These are phyloP conservation scores for Wilhelminamyces savonicus DNA, from an alignment of 805 yeast genomes.

Conservation along the genomic window DNA sequence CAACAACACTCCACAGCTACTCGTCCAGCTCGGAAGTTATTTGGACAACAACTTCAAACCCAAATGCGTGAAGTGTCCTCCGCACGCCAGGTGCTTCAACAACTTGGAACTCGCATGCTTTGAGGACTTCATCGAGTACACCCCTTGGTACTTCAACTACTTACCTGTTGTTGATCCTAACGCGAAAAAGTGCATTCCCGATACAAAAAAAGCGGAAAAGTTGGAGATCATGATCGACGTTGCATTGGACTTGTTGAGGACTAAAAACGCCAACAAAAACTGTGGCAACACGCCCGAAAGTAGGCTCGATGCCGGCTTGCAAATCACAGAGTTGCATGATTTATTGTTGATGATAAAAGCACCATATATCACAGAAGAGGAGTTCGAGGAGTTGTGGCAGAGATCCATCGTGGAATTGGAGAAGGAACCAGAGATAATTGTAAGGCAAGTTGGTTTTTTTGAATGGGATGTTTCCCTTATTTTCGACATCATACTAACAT, in stretches of 20 bases:
- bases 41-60: slow-evolving; percentile 48
- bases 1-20: slow-evolving; percentile 18
- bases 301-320: slow-evolving; percentile 45
- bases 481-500: slow-evolving; percentile 18
- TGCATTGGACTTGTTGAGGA: slow-evolving; percentile 59
- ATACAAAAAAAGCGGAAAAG: slow-evolving; percentile 63
- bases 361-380: slow-evolving; percentile 47
- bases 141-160: slow-evolving; percentile 53
- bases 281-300: slow-evolving; percentile 47
- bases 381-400: slow-evolving; percentile 71
- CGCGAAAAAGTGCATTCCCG: slow-evolving; percentile 57
- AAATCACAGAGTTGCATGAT: slow-evolving; percentile 44
- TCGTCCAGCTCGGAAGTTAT: slow-evolving; percentile 35
- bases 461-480: background rate
- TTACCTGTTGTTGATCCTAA: slow-evolving; percentile 52
- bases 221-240: slow-evolving; percentile 60
- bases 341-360: slow-evolving; percentile 43
- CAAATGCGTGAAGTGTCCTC: slow-evolving; percentile 71
- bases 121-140: slow-evolving; percentile 50
- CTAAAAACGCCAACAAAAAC: slow-evolving; percentile 56
- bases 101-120: slow-evolving; percentile 59
- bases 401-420: slow-evolving; percentile 56
- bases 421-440: slow-evolving; percentile 62
- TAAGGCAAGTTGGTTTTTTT: slow-evolving; percentile 59
- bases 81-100: slow-evolving; percentile 68